Base-by-base conservation (phyloP, 2,329 filamentous ascomycete species). In the Beauveria sp. region DNA sequence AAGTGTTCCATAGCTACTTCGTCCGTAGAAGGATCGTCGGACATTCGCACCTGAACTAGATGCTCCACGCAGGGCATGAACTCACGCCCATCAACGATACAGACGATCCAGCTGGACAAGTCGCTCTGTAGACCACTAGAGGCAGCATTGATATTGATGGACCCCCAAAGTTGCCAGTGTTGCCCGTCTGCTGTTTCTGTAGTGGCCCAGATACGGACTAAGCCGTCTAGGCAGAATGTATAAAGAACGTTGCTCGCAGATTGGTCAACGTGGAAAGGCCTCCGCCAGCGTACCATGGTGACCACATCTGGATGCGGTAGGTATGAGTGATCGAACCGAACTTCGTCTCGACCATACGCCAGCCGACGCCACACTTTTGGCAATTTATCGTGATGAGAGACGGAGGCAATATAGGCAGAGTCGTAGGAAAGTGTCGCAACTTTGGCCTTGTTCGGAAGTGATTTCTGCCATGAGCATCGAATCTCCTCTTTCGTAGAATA, bases 301-400 rank as follows among this genome's bases (percentile, higher is more conserved):
- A 99, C 86, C 1, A 87, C 76, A 28, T 84, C 81, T 1, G 91
- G 90, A 71, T 99, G 95, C n/a, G 86, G 81, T 1, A 99, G 84
- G 73, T 98, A 98, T 30, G 87, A 87, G 68, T 96, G 87, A 68
- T 98, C 93, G 74, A 98, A 98, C 61, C 89, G 83, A 45, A 91
- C 88, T 67, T 96, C 89, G 62, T 91, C 88, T 1, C 86, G 83
- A 16, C 91, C 91, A 70, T 93, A 97, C 9, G 89, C 89, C 26
- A 96, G 78, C 58, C 93, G 84, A 65, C 92, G 86, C 95, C 96
- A 99, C 68, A 98, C 84, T 75, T 99, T 98, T 66, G 96, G 86
- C 22, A 98, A 77, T 57, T 88, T 83, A 73, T 98, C 95, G 70
- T 90, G 85, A 55, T 81, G 78, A 47, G 91, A 89, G 14, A 89